Conservation (phyloP, 495 filamentous ascomycete species). For the Darksidea phi region DNA sequence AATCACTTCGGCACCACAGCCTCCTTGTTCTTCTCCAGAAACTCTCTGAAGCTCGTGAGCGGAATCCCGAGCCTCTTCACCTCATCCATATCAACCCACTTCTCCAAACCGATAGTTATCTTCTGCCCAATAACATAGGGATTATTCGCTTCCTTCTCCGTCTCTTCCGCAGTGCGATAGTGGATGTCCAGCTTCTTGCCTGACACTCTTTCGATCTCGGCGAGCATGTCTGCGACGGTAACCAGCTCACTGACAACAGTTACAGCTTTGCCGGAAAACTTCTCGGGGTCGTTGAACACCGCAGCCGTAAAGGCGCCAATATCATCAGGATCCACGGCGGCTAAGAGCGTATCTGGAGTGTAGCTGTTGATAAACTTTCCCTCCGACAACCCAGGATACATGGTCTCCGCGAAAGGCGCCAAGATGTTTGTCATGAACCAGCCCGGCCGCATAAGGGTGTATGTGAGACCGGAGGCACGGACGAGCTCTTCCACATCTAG, state of each 20-base stretch:
- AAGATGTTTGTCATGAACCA: constrained; percentile 56
- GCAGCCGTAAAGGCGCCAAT: constrained; percentile 51
- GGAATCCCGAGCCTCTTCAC: constrained; percentile 24
- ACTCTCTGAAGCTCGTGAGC: constrained; percentile 11
- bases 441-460: constrained; percentile 49
- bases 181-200: constrained; percentile 41
- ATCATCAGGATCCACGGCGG: constrained; percentile 50
- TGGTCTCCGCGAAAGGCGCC: constrained; percentile 35
- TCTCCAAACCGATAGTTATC: constrained; percentile 37
- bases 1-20: no score
- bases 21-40: constrained; percentile 14
- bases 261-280: constrained; percentile 45
- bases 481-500: constrained; percentile 40
- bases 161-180: constrained; percentile 47
- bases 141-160: constrained; percentile 34
- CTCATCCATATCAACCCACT: constrained; percentile 44
- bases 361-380: constrained; percentile 44
- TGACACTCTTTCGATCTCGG: constrained; percentile 38
- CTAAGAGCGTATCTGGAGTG: constrained; percentile 39
- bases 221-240: constrained; percentile 39
- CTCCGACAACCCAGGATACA: constrained; percentile 45
- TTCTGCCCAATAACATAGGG: constrained; percentile 41
- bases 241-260: constrained; percentile 46
- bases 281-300: constrained; percentile 45
- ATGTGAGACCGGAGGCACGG: constrained; percentile 31